Conservation (phyloP, 805 yeast genomes). For the Myxozyma sirexii region DNA sequence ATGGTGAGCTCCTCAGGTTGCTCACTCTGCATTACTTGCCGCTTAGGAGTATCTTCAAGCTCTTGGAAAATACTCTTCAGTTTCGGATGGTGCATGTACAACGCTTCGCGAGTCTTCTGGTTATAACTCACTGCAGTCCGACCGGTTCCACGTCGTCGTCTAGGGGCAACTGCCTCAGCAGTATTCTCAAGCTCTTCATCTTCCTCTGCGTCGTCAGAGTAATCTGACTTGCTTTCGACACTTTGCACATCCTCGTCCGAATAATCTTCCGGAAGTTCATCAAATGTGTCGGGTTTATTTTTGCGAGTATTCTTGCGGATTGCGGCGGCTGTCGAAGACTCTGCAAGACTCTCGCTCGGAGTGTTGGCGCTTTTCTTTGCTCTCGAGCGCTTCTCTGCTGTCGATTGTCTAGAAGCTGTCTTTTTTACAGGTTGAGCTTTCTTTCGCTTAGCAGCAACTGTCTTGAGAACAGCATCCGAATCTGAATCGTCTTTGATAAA, state of each 20-base stretch:
- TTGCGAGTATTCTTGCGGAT: neutral
- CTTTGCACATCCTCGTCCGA: neutral
- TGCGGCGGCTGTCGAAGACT: neutral
- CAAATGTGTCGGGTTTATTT: neutral
- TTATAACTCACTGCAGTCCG: conserved; percentile 19
- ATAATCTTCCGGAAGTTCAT: conserved; percentile 1
- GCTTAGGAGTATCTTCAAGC: conserved; percentile 55
- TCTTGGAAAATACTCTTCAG: conserved; percentile 70
- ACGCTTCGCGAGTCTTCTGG: conserved; percentile 42
- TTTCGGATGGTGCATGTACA: conserved; percentile 79
- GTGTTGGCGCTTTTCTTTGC: neutral
- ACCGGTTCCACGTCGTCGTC: conserved; percentile 4
- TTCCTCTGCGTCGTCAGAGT: conserved; percentile 13
- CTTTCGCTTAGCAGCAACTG: neutral
- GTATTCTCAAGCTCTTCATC: conserved; percentile 9
- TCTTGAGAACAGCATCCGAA: conserved; percentile 18
- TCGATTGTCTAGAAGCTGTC: neutral
- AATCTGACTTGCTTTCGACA: conserved; percentile 12
- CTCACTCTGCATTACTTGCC: conserved; percentile 49
- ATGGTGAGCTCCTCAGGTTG: conserved; percentile 83
- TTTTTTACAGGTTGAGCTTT: neutral
- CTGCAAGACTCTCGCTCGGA: neutral
- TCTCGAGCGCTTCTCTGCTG: neutral
- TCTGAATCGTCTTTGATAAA: conserved; percentile 27
- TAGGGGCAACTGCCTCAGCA: neutral